These are phyloP conservation scores for Aspergillus niger DNA, from an alignment of 2,329 filamentous ascomycete genomes.

Conservation along the genomic window DNA sequence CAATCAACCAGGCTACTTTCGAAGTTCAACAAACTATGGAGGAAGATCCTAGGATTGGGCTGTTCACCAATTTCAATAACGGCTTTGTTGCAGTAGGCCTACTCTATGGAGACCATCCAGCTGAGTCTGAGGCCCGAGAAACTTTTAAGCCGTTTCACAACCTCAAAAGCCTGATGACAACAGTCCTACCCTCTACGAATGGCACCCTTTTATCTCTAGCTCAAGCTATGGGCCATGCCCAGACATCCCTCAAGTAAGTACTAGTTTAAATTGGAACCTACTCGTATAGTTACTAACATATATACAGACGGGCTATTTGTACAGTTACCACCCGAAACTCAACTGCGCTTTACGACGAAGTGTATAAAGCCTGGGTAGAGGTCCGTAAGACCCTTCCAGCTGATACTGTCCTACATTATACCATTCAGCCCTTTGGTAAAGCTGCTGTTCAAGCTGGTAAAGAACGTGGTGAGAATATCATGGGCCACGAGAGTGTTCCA, in stretches of 20 bases:
- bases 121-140: neutral
- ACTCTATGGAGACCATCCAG: slow-evolving; percentile 13
- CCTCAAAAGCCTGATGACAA: neutral
- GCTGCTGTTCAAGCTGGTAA: slow-evolving; percentile 14
- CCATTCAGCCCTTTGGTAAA: slow-evolving; percentile 13
- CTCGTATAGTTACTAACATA: too few relatives aligned
- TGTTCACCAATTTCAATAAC: slow-evolving; percentile 19
- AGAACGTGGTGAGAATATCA: slow-evolving; percentile 14
- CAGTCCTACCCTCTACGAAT: neutral
- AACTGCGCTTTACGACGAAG: slow-evolving; percentile 12
- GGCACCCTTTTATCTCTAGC: neutral
- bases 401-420: neutral
- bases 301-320: slow-evolving; percentile 8
- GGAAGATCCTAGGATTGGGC: slow-evolving; percentile 9
- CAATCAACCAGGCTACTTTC: neutral
- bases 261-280: rapidly evolving
- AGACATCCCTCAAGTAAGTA: neutral
- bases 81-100: slow-evolving; percentile 16
- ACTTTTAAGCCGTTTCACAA: neutral
- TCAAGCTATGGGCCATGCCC: neutral
- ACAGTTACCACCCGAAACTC: slow-evolving; percentile 13
- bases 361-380: neutral
- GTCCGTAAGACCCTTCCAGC: neutral
- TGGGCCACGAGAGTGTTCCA: slow-evolving; percentile 11
- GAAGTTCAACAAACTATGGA: neutral